Base-by-base conservation (phyloP, 2,329 filamentous ascomycete species). In the Fonsecaea erecta region DNA sequence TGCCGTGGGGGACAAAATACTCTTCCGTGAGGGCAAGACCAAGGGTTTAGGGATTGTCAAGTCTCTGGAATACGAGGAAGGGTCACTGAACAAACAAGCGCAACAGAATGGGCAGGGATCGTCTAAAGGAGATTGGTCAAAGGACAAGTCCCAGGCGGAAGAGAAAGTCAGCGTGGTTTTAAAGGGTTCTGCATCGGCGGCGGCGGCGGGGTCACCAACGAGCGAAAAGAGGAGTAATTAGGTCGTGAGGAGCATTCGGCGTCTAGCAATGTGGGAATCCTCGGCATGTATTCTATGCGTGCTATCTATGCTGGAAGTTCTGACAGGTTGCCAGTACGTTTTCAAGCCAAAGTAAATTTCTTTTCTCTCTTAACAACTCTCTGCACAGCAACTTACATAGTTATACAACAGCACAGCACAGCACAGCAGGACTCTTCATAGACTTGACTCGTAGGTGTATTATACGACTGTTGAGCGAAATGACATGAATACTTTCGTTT, bases 41-140 rank as follows among this genome's bases (percentile, higher is more conserved):
- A 98, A 98, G 81, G 95, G 95, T 0, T 80, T 99, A 0, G 95
- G 95, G 0, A 97, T 99, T 68, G 92, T 99, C 56, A 97, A 97
- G 77, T 86, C 87, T 43, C 85, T 98, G 0, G 93, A 93, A 2
- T 99, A 98, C 76, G 93, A 98, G 81, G 72, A 69, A 2, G 78
- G 82, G n/a, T 82, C 82, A 6, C 71, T 85, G 53, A 80, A 78
- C 63, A 76, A 78, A 3, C 75, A 79, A 16, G 70, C 70, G 7
- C 55, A 24, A 3, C 43, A 34, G 18, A 32, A 16, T 11, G 46
- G 28, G 14, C 46, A 58, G 14, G 26, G 16, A 1, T 43, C 43
- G 28, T 18, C 60, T 24, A 32, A 60, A 30, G 61, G 35, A 1
- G 57, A 62, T 4, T 52, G 60, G 51, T 52, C 32, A 28, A 70